Base-by-base conservation (phyloP, 345 rosid species). In the Citrus maxima region DNA sequence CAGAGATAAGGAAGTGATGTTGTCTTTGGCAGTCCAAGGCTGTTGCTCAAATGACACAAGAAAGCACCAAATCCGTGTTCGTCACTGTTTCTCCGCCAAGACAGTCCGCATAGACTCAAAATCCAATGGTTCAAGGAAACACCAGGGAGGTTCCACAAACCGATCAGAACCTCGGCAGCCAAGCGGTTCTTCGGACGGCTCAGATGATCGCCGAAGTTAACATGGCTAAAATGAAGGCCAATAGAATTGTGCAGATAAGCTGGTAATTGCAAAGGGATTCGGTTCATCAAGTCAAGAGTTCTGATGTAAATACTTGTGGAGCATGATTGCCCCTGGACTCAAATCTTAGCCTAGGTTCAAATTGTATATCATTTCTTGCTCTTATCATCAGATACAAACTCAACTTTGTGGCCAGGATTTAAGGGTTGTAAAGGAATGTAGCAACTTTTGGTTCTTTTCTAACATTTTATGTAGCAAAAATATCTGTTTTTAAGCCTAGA, bases 1-100 rank as follows among this genome's bases (percentile, higher is more conserved):
- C n/a, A 78, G 90, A 58, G 98, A 97, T 80, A 97, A 91, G 88
- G 97, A 92, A 86, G 95, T 88, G n/a, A 75, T 87, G 30, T 81
- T 97, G 84, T 89, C 67, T 66, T 91, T 94, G 63, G 81, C 78
- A n/a, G 80, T 93, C 22, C 90, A 88, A 71, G 96, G 98, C 76
- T 87, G 92, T 64, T 82, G 88, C 86, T 89, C 95, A 34, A 88
- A 89, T 2, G 93, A 92, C 80, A 85, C 81, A 24, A 80, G 6
- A 73, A 86, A 81, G 72, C 95, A 94, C 75, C 86, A 76, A n/a
- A 82, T 94, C 77, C 88, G 72, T 10, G 92, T 94, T 42, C 90
- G 88, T n/a, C 98, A 91, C 79, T 86, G 91, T 87, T 92, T 90
- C 83, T 88, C 98, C 1, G 90, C 89, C 67, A 93, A 86, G 86